These are phyloP conservation scores for Scenedesmus sp. DNA, from an alignment of 163 green algal genomes.

Conservation along the genomic window DNA sequence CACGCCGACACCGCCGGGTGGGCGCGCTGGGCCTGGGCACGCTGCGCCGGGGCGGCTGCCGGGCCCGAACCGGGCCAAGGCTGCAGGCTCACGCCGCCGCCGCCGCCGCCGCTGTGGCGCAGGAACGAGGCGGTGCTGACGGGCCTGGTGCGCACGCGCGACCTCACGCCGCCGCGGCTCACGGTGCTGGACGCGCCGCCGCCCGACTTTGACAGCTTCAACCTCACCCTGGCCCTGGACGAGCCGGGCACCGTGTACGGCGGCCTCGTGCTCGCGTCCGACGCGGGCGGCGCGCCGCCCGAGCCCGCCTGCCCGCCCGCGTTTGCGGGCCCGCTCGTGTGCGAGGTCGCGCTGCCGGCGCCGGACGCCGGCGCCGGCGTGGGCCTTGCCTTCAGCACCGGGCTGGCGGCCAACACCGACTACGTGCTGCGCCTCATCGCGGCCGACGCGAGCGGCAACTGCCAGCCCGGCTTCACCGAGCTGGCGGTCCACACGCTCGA, in stretches of 20 bases:
- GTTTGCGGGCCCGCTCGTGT: constrained; percentile 27
- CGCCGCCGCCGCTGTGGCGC: neutral
- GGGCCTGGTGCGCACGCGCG: constrained; percentile 41
- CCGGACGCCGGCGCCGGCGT: neutral
- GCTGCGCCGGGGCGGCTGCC: too few relatives aligned
- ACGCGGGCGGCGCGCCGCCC: neutral
- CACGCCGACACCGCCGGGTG: constrained; percentile 15
- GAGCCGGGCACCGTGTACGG: constrained; percentile 44
- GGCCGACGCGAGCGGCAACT: constrained; percentile 39
- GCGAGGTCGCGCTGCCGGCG: neutral
- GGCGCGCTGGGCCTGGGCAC: too few relatives aligned
- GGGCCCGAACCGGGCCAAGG: too few relatives aligned
- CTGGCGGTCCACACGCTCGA: constrained; percentile 34
- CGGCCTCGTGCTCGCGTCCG: constrained; percentile 23
- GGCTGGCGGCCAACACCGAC: constrained; percentile 46
- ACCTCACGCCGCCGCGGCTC: constrained; percentile 44
- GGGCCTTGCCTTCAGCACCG: neutral
- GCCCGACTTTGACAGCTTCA: constrained; percentile 42
- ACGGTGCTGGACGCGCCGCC: constrained; percentile 14
- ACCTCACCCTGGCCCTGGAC: constrained; percentile 42
- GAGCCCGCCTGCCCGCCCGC: constrained; percentile 29
- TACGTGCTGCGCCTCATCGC: constrained; percentile 47
- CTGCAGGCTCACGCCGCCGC: too few relatives aligned
- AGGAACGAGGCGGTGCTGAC: constrained; percentile 41
- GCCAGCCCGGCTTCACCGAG: constrained; percentile 33